Conservation (phyloP, 345 rosid genomes). For the Eucalyptus microcorys region DNA sequence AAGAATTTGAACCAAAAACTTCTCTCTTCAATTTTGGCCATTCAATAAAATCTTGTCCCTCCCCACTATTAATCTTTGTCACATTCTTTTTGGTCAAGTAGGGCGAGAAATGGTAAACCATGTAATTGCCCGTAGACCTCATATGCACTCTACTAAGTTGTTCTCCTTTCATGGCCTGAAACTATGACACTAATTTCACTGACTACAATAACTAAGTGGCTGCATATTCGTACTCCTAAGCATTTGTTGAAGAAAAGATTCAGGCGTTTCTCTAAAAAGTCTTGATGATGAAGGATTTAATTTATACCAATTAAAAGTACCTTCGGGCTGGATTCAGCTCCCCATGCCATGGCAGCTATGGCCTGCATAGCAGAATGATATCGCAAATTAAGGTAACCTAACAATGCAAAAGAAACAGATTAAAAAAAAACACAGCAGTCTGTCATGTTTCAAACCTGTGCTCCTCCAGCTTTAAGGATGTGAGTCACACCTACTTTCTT, state of each 20-base stretch:
- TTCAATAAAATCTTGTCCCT: not conserved
- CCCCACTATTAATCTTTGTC: not conserved
- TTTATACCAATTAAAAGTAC: too few relatives aligned
- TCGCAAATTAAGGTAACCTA: fast-evolving
- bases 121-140: not conserved
- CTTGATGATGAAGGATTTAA: too few relatives aligned
- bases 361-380: slow-evolving; percentile 35
- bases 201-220: not conserved
- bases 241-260: too few relatives aligned
- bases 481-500: slow-evolving; percentile 92
- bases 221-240: too few relatives aligned
- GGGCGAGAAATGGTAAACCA: not conserved
- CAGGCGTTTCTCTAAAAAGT: too few relatives aligned
- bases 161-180: too few relatives aligned
- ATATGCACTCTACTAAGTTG: too few relatives aligned
- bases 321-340: too few relatives aligned
- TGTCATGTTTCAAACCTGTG: slow-evolving; percentile 42
- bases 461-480: slow-evolving; percentile 93
- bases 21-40: not conserved
- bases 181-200: not conserved
- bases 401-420: not conserved
- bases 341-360: too few relatives aligned
- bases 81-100: not conserved
- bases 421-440: not conserved
- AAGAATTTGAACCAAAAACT: not conserved